These are phyloP conservation scores for Trichophyton rubrum DNA, from an alignment of 2,329 filamentous ascomycete genomes.

Conservation along the genomic window DNA sequence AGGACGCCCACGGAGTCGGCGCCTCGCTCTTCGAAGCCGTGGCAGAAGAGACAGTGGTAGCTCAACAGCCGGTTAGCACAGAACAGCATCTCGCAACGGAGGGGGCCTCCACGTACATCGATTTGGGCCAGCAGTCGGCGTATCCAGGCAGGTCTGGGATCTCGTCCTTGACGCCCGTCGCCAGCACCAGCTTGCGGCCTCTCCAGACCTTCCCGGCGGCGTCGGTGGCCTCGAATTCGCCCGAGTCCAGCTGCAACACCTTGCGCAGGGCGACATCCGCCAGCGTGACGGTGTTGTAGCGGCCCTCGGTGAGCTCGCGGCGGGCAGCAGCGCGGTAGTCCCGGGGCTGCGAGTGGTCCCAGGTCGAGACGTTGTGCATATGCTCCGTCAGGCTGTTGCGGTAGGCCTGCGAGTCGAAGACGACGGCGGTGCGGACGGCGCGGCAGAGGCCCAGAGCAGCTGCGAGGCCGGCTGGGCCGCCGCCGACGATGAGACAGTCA, in stretches of 20 bases:
- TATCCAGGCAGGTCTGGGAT: conserved; percentile 43
- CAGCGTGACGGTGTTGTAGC: conserved; percentile 26
- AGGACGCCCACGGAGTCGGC: conserved; percentile 37
- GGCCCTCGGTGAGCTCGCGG: conserved; percentile 21
- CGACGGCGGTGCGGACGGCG: conserved; percentile 26
- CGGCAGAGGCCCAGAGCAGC: conserved; percentile 30
- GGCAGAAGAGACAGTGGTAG: conserved; percentile 49
- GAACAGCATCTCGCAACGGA: not conserved
- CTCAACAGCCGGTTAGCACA: conserved; percentile 16
- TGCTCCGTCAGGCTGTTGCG: conserved; percentile 33
- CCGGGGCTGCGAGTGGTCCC: conserved; percentile 26
- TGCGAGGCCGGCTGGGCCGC: conserved; percentile 23
- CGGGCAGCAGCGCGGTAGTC: conserved; percentile 24
- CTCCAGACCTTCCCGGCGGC: conserved; percentile 31
- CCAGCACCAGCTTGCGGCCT: conserved; percentile 45
- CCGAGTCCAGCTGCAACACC: conserved; percentile 12
- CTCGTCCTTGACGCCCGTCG: conserved; percentile 42
- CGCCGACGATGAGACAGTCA: conserved; percentile 20
- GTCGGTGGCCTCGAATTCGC: conserved; percentile 32
- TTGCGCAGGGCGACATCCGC: conserved; percentile 8
- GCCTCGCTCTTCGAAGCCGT: conserved; percentile 47
- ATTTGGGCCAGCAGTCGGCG: conserved; percentile 41
- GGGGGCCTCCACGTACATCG: conserved; percentile 29
- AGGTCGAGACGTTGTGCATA: conserved; percentile 36
- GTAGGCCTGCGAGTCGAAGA: conserved; percentile 35